Conservation (phyloP, 345 rosid species). For the Brassica incana region DNA sequence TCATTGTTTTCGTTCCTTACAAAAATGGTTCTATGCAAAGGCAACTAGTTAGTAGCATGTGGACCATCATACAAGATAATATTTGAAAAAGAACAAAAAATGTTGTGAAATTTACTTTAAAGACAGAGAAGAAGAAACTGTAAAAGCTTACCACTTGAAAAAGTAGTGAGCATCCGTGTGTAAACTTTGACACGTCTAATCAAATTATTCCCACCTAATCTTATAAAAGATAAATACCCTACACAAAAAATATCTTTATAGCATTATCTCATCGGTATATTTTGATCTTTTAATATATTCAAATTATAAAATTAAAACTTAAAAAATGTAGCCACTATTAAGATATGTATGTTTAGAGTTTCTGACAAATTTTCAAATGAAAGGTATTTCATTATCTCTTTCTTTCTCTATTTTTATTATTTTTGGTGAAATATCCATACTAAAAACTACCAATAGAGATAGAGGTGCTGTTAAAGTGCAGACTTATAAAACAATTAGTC, state of each 20-base stretch:
- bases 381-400: neutral
- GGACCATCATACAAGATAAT: slow-evolving; percentile 30
- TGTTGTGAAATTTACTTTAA: slow-evolving; percentile 15
- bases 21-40: slow-evolving; percentile 18
- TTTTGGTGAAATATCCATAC: neutral
- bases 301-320: too few species aligned
- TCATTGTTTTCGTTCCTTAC: neutral
- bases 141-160: slow-evolving; percentile 24
- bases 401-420: neutral
- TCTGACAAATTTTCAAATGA: neutral
- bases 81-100: neutral
- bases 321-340: neutral
- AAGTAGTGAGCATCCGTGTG: slow-evolving; percentile 24
- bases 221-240: slow-evolving; percentile 6
- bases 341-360: neutral
- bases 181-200: slow-evolving; percentile 29
- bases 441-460: too few species aligned
- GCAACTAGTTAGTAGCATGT: slow-evolving; percentile 11
- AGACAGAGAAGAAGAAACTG: slow-evolving; percentile 31
- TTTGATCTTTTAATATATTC: too few species aligned
- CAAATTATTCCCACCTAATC: slow-evolving; percentile 18
- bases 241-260: neutral
- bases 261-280: neutral
- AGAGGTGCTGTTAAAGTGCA: neutral
- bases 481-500: neutral